Evolutionary conservation across 2,329 filamentous ascomycete genomes (phyloP).

Genomic region (Clonostachys solani): DNA sequence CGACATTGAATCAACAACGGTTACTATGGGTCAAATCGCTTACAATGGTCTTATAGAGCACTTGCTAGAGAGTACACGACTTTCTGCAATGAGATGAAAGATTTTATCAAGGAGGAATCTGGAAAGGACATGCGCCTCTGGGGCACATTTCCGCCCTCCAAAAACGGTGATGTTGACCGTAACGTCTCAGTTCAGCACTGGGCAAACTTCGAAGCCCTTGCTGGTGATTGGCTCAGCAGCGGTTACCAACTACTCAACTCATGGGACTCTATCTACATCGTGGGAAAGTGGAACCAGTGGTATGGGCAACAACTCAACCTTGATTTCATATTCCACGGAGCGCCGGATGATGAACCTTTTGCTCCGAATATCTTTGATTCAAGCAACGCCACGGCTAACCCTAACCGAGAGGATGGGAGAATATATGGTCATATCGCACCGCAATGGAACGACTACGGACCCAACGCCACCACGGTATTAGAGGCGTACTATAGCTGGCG

Average conservation of each 20-base stretch:
- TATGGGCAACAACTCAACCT: conserved; percentile 43
- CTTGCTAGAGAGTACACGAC: conserved; percentile 43
- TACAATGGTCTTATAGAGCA: too few relatives aligned
- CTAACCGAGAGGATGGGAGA: conserved; percentile 4
- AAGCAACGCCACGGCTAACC: conserved; percentile 9
- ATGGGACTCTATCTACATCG: conserved; percentile 13
- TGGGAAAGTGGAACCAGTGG: conserved; percentile 24
- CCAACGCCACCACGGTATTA: conserved; percentile 12
- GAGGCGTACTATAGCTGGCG: conserved; percentile 17
- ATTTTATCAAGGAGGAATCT: conserved; percentile 34
- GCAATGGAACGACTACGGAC: conserved; percentile 16
- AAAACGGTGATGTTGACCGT: conserved; percentile 7
- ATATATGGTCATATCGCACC: conserved; percentile 12
- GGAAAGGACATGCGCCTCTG: conserved; percentile 46
- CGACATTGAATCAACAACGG: too few relatives aligned
- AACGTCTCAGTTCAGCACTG: conserved; percentile 29
- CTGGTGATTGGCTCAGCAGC: conserved; percentile 12
- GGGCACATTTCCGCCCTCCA: conserved; percentile 32
- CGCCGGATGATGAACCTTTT: conserved; percentile 7
- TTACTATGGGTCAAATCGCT: too few relatives aligned
- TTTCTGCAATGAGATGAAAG: conserved; percentile 36
- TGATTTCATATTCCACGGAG: conserved; percentile 23
- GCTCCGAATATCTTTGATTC: conserved; percentile 14
- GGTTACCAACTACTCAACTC: conserved; percentile 16
- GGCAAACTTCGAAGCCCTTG: conserved; percentile 12